These are phyloP conservation scores for Fusarium euwallaceae DNA, from an alignment of 2,329 filamentous ascomycete species.

Conservation along the genomic window DNA sequence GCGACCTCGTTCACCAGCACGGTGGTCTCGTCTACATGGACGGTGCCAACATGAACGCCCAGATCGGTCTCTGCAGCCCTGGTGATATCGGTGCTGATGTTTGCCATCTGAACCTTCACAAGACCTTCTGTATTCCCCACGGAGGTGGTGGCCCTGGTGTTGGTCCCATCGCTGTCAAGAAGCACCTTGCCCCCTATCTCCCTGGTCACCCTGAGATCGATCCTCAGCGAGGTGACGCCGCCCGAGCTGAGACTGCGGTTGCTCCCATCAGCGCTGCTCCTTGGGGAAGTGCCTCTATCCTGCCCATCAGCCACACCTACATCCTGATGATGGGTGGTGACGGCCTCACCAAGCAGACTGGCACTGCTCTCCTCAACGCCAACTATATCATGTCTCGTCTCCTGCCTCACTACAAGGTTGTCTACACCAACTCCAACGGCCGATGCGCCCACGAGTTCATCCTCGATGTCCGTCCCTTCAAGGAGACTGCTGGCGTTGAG, in stretches of 20 bases:
- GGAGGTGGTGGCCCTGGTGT: slow-evolving; percentile 95
- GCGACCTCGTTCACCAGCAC: slow-evolving; percentile 85
- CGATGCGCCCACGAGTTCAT: slow-evolving; percentile 98
- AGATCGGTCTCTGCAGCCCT: slow-evolving; percentile 94
- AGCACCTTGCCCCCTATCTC: slow-evolving; percentile 82
- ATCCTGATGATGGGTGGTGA: slow-evolving; percentile 86
- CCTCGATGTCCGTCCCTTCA: slow-evolving; percentile 87
- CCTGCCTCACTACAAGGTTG: slow-evolving; percentile 85
- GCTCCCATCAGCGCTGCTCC: slow-evolving; percentile 65
- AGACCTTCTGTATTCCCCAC: slow-evolving; percentile 98
- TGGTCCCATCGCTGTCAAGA: slow-evolving; percentile 91
- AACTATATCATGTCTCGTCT: slow-evolving; percentile 96
- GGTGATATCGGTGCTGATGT: slow-evolving; percentile 98
- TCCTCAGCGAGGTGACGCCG: slow-evolving; percentile 50
- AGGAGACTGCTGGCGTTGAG: slow-evolving; percentile 85
- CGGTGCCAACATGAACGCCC: slow-evolving; percentile 97
- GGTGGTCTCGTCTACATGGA: slow-evolving; percentile 99
- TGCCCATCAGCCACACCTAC: slow-evolving; percentile 95
- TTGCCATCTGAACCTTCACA: slow-evolving; percentile 97
- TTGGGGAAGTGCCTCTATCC: slow-evolving; percentile 90
- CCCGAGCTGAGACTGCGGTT: slow-evolving; percentile 66
- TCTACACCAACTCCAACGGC: slow-evolving; percentile 93
- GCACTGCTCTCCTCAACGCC: slow-evolving; percentile 91
- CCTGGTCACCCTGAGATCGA: slow-evolving; percentile 45
- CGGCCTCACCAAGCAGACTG: slow-evolving; percentile 89